phyloP scores from a whole-genome alignment of 2,329 filamentous ascomycete species.

The Alternaria ventricosa region DNA sequence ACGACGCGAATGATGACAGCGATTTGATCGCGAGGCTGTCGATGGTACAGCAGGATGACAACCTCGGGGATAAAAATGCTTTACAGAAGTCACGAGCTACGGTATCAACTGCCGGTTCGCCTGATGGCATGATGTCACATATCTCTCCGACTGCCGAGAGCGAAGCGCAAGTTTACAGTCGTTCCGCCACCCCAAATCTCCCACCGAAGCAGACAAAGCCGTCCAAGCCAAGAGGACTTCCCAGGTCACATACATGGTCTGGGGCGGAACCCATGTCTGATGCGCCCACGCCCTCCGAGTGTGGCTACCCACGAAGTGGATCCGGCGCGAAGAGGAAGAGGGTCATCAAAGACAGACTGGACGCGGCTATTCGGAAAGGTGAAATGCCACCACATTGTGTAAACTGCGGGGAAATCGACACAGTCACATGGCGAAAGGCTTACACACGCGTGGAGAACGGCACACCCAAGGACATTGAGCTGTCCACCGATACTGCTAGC shows the following conservation, averaged over 20 bases:
- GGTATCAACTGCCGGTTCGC: conserved; percentile 24
- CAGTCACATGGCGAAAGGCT: conserved; percentile 93
- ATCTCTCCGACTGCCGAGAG: conserved; percentile 27
- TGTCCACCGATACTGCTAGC: conserved; percentile 67
- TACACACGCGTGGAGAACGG: conserved; percentile 80
- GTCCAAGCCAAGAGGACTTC: conserved; percentile 37
- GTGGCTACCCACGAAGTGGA: conserved; percentile 49
- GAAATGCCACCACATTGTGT: conserved; percentile 87
- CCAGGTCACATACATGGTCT: conserved; percentile 49
- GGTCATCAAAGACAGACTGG: conserved; percentile 63
- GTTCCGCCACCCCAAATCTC: conserved; percentile 32
- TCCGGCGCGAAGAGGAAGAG: conserved; percentile 71
- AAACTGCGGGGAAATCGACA: conserved; percentile 95
- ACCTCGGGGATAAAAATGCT: background rate
- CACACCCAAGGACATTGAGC: conserved; percentile 71
- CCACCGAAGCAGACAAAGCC: conserved; percentile 21
- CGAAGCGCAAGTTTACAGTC: conserved; percentile 27
- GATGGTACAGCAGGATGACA: conserved; percentile 2
- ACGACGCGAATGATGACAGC: conserved; percentile 5
- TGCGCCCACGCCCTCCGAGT: conserved; percentile 33
- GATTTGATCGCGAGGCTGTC: background rate
- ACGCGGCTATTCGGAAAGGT: conserved; percentile 72
- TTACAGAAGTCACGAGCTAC: conserved; percentile 7
- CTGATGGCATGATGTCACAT: conserved; percentile 23
- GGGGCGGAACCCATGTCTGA: conserved; percentile 44